Evolutionary conservation across 164 flowering plant species (phyloP).

Genomic region (Vitis rotundifolia): DNA sequence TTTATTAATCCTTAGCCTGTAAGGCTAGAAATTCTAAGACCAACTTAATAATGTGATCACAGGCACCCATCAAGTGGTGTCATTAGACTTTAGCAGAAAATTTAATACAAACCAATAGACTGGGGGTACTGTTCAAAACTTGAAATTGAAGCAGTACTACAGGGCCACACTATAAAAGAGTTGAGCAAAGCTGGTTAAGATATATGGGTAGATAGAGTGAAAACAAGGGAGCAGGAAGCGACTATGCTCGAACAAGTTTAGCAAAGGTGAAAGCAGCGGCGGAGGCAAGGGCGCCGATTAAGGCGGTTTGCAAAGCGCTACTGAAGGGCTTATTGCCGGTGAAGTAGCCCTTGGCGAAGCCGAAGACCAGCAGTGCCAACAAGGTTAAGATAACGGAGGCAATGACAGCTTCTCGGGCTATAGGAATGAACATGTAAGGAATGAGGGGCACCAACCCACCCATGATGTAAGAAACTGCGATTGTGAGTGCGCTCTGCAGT

Average conservation of each 20-base stretch:
- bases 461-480: constrained; percentile 28
- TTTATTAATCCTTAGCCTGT: too few species aligned
- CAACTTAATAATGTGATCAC: too few species aligned
- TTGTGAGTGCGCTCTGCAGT: constrained; percentile 31
- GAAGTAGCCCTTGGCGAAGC: constrained; percentile 29
- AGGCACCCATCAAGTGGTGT: too few species aligned
- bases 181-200: too few species aligned
- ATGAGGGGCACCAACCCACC: constrained; percentile 34
- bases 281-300: constrained; percentile 30
- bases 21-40: too few species aligned
- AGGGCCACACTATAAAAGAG: too few species aligned
- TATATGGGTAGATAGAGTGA: not conserved
- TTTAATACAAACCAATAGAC: too few species aligned
- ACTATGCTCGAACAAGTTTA: constrained; percentile 12
- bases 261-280: constrained; percentile 32
- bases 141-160: too few species aligned
- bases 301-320: constrained; percentile 27
- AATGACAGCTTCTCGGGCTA: constrained; percentile 25
- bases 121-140: too few species aligned
- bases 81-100: too few species aligned
- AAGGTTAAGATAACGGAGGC: constrained; percentile 29
- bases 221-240: not conserved
- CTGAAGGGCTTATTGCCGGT: constrained; percentile 27
- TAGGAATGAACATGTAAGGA: constrained; percentile 34
- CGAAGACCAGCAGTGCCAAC: constrained; percentile 30